phyloP scores from a whole-genome alignment of 148 eudicot species.

The Rhododendron henanense region DNA sequence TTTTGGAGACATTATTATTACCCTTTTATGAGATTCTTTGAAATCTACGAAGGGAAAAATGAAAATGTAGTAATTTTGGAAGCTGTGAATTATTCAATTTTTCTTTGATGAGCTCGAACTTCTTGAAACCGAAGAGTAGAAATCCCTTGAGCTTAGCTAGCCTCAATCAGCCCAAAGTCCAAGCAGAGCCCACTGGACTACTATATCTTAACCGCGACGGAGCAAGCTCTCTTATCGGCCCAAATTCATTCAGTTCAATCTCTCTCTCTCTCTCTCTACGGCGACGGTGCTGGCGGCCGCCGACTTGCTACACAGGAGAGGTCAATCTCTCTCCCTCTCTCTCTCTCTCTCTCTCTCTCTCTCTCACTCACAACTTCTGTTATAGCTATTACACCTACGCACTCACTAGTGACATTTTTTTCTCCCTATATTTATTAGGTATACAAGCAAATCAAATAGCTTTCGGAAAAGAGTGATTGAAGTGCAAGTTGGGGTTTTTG shows the following conservation, averaged over 20 bases:
- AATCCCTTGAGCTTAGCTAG: no score
- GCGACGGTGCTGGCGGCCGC: neutral
- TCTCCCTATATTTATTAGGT: neutral
- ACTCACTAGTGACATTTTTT: no score
- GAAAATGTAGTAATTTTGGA: no score
- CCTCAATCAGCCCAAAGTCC: neutral
- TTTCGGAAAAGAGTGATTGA: neutral
- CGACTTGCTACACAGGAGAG: neutral
- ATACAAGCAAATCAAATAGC: neutral
- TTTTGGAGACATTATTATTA: no score
- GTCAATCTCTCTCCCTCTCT: neutral
- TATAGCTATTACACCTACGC: neutral
- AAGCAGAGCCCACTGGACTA: neutral
- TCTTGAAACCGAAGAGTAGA: no score
- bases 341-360: neutral
- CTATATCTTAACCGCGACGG: neutral
- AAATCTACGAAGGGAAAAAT: no score
- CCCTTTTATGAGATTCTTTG: no score
- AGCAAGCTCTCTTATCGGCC: neutral
- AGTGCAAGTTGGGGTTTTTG: neutral
- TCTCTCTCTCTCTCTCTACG: neutral
- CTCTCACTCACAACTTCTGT: neutral
- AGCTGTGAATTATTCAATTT: no score
- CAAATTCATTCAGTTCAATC: neutral
- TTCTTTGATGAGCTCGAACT: no score